A percentile compares a stretch with the other conserved stretches of the same genome.
Evolutionary conservation across 768 basidiomycete genomes (phyloP).

Genomic region (Hygrophoropsis aurantiaca): DNA sequence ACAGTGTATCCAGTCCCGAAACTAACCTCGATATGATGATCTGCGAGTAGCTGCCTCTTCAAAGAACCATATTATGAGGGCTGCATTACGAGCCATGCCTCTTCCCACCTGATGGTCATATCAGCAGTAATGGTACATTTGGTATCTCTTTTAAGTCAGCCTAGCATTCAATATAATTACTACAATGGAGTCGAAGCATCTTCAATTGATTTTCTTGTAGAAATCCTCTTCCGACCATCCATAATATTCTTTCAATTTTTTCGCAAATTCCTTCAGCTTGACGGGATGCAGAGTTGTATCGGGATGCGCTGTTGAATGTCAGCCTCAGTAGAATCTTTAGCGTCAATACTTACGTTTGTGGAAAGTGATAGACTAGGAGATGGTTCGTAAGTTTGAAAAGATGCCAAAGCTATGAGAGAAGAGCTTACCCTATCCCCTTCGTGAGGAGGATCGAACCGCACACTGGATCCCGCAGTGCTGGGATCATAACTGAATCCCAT

Average conservation of each 20-base stretch:
- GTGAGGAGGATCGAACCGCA: constrained; percentile 77
- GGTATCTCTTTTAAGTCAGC: too few relatives aligned
- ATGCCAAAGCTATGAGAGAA: not conserved
- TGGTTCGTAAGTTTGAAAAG: constrained; percentile 2
- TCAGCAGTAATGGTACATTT: too few relatives aligned
- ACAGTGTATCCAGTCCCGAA: not conserved
- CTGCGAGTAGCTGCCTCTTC: constrained; percentile 7
- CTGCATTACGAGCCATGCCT: not conserved
- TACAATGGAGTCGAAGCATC: not conserved
- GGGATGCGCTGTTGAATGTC: constrained; percentile 58
- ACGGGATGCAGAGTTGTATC: constrained; percentile 59
- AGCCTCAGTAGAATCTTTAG: constrained; percentile 1
- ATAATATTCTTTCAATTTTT: constrained; percentile 59
- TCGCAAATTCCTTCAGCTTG: constrained; percentile 52
- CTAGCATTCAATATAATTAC: too few relatives aligned
- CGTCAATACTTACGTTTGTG: constrained; percentile 59
- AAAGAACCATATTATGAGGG: not conserved
- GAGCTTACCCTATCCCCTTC: constrained; percentile 41
- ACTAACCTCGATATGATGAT: not conserved
- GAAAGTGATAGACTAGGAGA: constrained; percentile 62
- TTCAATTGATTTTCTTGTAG: constrained; percentile 9
- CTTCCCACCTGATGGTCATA: not conserved
- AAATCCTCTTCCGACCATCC: constrained; percentile 61
- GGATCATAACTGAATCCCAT: constrained; percentile 77
- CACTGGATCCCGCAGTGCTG: constrained; percentile 78